Evolutionary conservation across 495 filamentous ascomycete genomes (phyloP), one percentile per base, ranked within the genome.

Genomic region (Penicillium riverlandense): DNA sequence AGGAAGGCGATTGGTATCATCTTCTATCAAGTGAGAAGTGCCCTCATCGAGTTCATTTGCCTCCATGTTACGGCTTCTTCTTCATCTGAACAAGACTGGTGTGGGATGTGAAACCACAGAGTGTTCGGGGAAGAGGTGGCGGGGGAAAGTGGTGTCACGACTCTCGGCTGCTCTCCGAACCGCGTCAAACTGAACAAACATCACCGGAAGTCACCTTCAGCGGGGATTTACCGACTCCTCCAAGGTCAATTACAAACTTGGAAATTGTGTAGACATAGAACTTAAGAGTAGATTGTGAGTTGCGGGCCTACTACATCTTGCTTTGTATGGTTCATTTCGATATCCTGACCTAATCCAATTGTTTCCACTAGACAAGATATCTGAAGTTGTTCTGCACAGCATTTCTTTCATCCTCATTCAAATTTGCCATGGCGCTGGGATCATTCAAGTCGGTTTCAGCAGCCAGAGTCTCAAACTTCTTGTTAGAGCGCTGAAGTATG

Each of bases 361-460:
- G n/a, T 10, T 35, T 16, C 22, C 30, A 7, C 31, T 43, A 48
- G 16, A 52, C 29, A 30, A 56, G 33, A 52, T 56, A 56, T 52
- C 49, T 48, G 30, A 56, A 56, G 7, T 44, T 44, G 11, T 52
- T 48, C 39, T 43, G 49, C 10, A 56, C 39, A 0, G 49, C 53
- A 29, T 41, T 56, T 38, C 45, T 38, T 16, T 38, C 38, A 27
- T 52, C 53, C 7, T 49, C 49, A 16, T 43, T 15, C 28, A 56
- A 29, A 15, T 12, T 38, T 8, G 35, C 14, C 8, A 50, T 44
- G 31, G 29, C 40, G 11, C 38, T 29, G 6, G 41, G 7, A 32
- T 56, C 53, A n/a, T 34, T 41, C 11, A 40, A 13, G 22, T 56
- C 35, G 1, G 15, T 40, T 14, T 57, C 50, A 11, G 29, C n/a